These are phyloP conservation scores for Xylaria sp. DNA, from an alignment of 2,329 filamentous ascomycete genomes.

Conservation along the genomic window DNA sequence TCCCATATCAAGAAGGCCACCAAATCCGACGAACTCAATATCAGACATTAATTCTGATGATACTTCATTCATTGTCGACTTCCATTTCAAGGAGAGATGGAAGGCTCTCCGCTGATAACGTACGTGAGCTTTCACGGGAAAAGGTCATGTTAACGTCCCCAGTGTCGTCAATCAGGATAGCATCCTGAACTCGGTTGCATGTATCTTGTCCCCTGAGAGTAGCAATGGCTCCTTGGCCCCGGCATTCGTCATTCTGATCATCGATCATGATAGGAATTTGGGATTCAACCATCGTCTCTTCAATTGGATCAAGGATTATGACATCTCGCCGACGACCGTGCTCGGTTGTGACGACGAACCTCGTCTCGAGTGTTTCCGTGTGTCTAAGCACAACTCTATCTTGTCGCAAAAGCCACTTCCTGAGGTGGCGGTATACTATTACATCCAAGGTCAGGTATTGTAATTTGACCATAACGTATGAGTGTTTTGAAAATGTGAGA, in stretches of 20 bases:
- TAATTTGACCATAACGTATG: neutral
- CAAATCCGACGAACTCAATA: neutral
- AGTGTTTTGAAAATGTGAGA: neutral
- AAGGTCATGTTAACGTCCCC: slow-evolving; percentile 17
- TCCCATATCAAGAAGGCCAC: neutral
- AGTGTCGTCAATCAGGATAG: slow-evolving; percentile 10
- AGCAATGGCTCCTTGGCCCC: neutral
- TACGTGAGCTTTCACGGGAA: slow-evolving; percentile 34
- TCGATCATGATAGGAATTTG: slow-evolving; percentile 12
- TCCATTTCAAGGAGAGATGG: slow-evolving; percentile 25
- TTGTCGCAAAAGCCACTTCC: slow-evolving; percentile 52
- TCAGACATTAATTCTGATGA: neutral
- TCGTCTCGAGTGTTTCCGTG: neutral
- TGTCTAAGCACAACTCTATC: slow-evolving; percentile 27
- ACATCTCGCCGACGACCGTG: neutral
- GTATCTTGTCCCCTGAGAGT: neutral
- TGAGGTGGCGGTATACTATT: slow-evolving; percentile 56
- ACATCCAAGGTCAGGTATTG: neutral
- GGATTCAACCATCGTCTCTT: neutral
- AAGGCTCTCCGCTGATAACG: slow-evolving; percentile 31
- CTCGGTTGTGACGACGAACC: neutral
- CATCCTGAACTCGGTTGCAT: neutral
- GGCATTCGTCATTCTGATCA: slow-evolving; percentile 5
- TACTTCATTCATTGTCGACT: no score
- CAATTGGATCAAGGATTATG: slow-evolving; percentile 7